These are phyloP conservation scores for Diaporthe citri DNA, from an alignment of 2,329 filamentous ascomycete species.

Conservation along the genomic window DNA sequence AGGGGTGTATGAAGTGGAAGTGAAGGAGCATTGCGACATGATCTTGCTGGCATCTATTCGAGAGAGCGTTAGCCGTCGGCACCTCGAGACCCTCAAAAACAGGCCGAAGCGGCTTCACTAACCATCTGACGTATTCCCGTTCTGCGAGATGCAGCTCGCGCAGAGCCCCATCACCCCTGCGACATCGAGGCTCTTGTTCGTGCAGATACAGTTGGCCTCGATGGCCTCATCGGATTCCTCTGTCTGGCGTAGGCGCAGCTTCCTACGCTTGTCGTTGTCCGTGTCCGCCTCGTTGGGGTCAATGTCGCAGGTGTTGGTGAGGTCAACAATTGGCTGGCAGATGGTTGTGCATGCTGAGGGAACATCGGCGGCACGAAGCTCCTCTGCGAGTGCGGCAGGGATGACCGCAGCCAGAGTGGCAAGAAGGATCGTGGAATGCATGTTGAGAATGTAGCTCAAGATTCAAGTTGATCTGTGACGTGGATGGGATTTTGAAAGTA, in stretches of 20 bases:
- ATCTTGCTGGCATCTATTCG: conserved; percentile 19
- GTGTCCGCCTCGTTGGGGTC: neutral
- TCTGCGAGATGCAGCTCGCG: conserved; percentile 5
- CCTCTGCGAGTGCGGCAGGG: neutral
- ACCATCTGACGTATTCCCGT: neutral
- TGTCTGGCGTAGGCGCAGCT: neutral
- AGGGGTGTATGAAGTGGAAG: neutral
- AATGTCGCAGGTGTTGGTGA: conserved; percentile 7
- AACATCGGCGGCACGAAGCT: neutral
- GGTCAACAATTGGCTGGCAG: conserved; percentile 9
- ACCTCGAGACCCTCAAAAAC: too few relatives aligned
- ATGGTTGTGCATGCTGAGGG: neutral
- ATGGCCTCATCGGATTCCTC: neutral
- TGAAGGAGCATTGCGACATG: conserved; percentile 14
- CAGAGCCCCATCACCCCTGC: neutral
- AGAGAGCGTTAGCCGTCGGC: neutral
- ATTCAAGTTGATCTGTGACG: neutral
- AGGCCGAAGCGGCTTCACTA: too few relatives aligned
- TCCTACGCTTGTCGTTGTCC: neutral
- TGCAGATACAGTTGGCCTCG: conserved; percentile 8
- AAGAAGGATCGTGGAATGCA: neutral
- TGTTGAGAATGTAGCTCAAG: neutral
- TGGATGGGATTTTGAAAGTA: neutral
- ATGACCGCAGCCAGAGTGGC: neutral
- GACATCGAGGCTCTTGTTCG: conserved; percentile 13